Percentiles rank a stretch among this genome's conserved stretches.
phyloP scores from a whole-genome alignment of 371 early-diverging fungal species.

The Batkoa obscura region DNA sequence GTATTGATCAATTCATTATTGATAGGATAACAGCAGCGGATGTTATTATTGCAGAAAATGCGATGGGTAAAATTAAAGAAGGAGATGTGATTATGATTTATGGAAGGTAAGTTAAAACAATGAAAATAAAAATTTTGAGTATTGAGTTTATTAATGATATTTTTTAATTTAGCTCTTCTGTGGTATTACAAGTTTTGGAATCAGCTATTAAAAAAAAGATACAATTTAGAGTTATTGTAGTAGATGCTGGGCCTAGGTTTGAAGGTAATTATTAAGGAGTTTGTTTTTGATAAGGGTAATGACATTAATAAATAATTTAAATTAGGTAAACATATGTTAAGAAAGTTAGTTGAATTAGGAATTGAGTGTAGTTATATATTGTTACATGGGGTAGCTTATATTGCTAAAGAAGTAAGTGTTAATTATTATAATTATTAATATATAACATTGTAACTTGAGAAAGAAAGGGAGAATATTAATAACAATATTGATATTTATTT shows the following conservation, averaged over 20 bases:
- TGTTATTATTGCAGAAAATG: constrained; percentile 53
- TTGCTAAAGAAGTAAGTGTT: not conserved
- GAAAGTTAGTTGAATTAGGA: constrained; percentile 37
- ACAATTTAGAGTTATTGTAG: constrained; percentile 79
- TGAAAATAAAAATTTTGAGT: too few species aligned
- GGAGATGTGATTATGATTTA: constrained; percentile 90
- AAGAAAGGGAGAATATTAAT: too few species aligned
- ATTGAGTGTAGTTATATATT: constrained; percentile 60
- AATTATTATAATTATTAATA: too few species aligned
- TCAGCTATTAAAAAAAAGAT: constrained; percentile 56
- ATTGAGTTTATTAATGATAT: too few species aligned
- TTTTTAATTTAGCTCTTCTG: constrained; percentile 77
- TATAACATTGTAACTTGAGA: too few species aligned
- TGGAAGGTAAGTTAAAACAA: too few species aligned
- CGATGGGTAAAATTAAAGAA: constrained; percentile 71
- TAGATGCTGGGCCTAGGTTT: constrained; percentile 72
- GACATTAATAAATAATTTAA: not conserved
- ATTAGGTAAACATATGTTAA: constrained; percentile 43
- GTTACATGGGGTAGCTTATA: constrained; percentile 26
- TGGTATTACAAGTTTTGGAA: constrained; percentile 54
- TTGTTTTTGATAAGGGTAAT: too few species aligned
- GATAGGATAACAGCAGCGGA: constrained; percentile 78
- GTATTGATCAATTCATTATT: constrained; percentile 74
- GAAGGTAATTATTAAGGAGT: constrained; percentile 59
- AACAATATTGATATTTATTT: too few species aligned